phyloP scores from a whole-genome alignment of 352 stramenopile genomes.

The Pilasporangium apinafurcum region DNA sequence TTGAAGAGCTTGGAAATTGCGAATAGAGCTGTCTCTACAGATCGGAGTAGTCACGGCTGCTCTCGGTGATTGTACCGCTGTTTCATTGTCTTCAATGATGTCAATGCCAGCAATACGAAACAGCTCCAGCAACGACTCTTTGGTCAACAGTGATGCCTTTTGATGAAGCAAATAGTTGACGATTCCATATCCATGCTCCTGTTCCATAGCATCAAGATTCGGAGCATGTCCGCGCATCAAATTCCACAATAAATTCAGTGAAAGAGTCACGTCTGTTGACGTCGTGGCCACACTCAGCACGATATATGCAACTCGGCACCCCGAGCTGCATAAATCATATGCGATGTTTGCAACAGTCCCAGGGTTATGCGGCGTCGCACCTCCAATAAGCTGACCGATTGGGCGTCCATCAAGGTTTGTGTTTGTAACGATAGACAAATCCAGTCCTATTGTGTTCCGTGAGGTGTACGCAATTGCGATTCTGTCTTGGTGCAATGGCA shows the following conservation, averaged over 20 bases:
- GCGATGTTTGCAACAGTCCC: conserved; percentile 30
- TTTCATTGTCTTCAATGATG: conserved; percentile 7
- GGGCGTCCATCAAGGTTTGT: conserved; percentile 50
- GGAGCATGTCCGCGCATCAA: conserved; percentile 22
- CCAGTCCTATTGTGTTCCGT: conserved; percentile 20
- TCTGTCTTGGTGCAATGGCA: conserved; percentile 37
- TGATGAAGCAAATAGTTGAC: conserved; percentile 62
- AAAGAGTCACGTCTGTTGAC: conserved; percentile 28
- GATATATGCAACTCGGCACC: conserved; percentile 42
- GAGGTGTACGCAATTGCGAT: conserved; percentile 50
- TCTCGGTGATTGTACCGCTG: not conserved
- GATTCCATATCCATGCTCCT: conserved; percentile 68
- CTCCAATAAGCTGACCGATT: conserved; percentile 50
- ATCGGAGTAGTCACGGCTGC: not conserved
- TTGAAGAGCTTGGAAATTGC: conserved; percentile 59
- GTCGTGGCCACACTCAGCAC: conserved; percentile 40
- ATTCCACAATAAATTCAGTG: conserved; percentile 31
- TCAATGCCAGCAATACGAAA: conserved; percentile 57
- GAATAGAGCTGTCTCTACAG: conserved; percentile 34
- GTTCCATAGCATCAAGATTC: conserved; percentile 55
- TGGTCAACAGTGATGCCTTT: conserved; percentile 36
- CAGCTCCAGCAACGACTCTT: conserved; percentile 22
- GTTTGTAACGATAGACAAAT: conserved; percentile 36
- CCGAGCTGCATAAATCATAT: conserved; percentile 38
- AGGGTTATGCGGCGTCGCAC: conserved; percentile 12